Base-by-base conservation (phyloP, 2,329 filamentous ascomycete species). In the Alternaria conjuncta region DNA sequence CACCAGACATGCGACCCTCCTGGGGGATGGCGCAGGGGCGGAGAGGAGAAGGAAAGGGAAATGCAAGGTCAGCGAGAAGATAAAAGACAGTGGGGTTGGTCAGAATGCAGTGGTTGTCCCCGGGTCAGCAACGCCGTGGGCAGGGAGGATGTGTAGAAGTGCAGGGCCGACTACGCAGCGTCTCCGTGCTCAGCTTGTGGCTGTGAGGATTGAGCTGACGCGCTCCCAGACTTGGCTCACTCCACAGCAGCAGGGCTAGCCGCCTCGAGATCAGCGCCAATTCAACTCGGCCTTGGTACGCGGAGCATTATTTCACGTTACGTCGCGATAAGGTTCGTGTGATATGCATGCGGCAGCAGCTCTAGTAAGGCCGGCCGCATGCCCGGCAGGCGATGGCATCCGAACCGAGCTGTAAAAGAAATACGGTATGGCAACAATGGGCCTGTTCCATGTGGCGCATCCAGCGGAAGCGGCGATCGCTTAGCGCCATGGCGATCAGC, bases 1-100 rank as follows among this genome's bases (percentile, higher is more conserved):
- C 64, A 60, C 55, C 66, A 71, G 69, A 71, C 70, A 73, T 66
- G 67, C 72, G 69, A 64, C 71, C 73, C 72, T 72, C 71, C 63
- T 68, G 66, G 72, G 73, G 72, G 74, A 68, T 67, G 61, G 70
- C 71, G 66, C 65, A 59, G 61, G 21, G 61, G 65, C 50, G 63
- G 64, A 69, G 67, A 66, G 66, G 63, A 63, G 63, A 66, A 61
- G 21, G 60, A 61, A 64, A 56, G 46, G 28, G 51, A 41, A 53
- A 21, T 26, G 43, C 47, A 63, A 55, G 45, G 53, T 44, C 23
- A 26, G 36, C 46, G 46, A 45, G 61, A 26, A 46, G 65, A 67
- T 61, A 67, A 57, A 67, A 55, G 62, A 61, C 57, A 36, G 61
- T 59, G 21, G 45, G 51, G 36, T 23, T 36, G 41, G 60, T 62